phyloP scores from a whole-genome alignment of 495 filamentous ascomycete genomes.

The Aspergillus hancockii region DNA sequence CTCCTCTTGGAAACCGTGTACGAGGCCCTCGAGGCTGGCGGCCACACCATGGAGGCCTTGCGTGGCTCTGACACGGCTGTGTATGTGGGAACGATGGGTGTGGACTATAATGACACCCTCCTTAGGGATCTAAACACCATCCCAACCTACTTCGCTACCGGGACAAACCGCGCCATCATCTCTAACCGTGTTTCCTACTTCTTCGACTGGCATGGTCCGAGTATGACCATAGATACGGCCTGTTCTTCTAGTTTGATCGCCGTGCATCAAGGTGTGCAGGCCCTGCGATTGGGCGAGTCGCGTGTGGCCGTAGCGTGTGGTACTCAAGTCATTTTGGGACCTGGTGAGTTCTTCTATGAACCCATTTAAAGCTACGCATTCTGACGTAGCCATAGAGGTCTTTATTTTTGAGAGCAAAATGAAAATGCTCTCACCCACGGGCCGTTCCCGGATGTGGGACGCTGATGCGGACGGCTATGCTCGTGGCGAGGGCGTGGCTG shows the following conservation, averaged over 20 bases:
- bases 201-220: conserved; percentile 33
- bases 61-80: conserved; percentile 39
- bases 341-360: no score
- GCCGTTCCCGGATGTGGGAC: conserved; percentile 31
- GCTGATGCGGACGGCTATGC: conserved; percentile 40
- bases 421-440: conserved; percentile 17
- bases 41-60: conserved; percentile 31
- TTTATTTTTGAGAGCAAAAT: no score
- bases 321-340: no score
- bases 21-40: conserved; percentile 54
- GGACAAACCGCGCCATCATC: conserved; percentile 23
- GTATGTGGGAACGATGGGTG: conserved; percentile 27
- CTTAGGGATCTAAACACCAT: conserved; percentile 37
- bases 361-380: no score
- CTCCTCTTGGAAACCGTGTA: conserved; percentile 57
- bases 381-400: no score
- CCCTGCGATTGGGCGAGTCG: conserved; percentile 36
- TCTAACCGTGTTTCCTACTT: conserved; percentile 34
- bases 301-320: conserved; percentile 29
- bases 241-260: conserved; percentile 48
- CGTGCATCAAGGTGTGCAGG: conserved; percentile 43
- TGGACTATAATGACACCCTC: conserved; percentile 41
- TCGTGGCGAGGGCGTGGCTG: conserved; percentile 40
- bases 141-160: conserved; percentile 42
- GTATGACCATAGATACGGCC: conserved; percentile 40